Evolutionary conservation across 2,329 filamentous ascomycete genomes (phyloP), one percentile per base, ranked within the genome.

Genomic region (Stemphylium vesicarium): DNA sequence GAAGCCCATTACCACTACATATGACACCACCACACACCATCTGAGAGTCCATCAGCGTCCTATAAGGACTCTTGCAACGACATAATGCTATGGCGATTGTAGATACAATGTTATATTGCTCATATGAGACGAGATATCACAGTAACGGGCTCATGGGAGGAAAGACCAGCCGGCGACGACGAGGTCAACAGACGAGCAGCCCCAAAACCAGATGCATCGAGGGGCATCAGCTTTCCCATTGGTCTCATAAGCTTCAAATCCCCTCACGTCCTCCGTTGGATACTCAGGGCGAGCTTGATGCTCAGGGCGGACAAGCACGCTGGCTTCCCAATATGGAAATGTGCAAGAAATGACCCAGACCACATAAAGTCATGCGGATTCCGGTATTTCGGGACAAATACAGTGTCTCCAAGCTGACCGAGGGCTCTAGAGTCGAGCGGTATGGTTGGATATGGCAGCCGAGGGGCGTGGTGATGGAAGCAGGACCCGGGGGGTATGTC

Each of bases 381-480:
- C 10, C 9, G 29, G n/a, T 44, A 40, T 38, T 11, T 29, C 15
- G 6, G 2, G 3, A 33, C n/a, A 1, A 26, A 35, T 13, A 12
- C n/a, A 37, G 35, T 10, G 18, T 29, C 15, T 33, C 11, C 5
- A 18, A 8, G 11, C 40, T 20, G 1, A 4, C 41, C 11, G 22
- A n/a, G 29, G 11, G 8, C 16, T 5, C 24, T 43, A 32, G 11
- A 22, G 12, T 37, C 33, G 52, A 55, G 16, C 31, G 32, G 11
- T 13, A 18, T n/a, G 26, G 46, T 47, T 16, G 2, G 33, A 36
- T 45, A 40, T 31, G 46, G 50, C 22, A 43, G 9, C 35, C 41
- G 51, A 59, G 50, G 37, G 37, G 35, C 38, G 29, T 53, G 36
- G 53, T 54, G 56, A 48, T 46, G 46, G 24, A 26, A 53, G 43